Conservation (phyloP, 495 filamentous ascomycete species). For the Apodospora peruviana region DNA sequence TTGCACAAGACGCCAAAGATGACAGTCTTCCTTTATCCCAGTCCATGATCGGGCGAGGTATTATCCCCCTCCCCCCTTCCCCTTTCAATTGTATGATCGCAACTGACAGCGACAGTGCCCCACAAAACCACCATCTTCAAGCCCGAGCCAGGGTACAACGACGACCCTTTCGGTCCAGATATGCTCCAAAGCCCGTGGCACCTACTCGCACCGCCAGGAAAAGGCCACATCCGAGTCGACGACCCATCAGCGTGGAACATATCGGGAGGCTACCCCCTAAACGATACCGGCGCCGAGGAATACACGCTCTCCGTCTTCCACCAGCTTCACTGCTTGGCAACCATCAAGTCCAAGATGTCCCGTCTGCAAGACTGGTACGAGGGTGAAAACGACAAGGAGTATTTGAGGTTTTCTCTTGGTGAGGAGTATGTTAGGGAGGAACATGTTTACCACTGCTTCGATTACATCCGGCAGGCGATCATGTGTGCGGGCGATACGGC, state of each 20-base stretch:
- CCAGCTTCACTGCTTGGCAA: conserved; percentile 16
- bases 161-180: conserved; percentile 8
- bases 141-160: conserved; percentile 3
- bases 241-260: conserved; percentile 3
- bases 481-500: conserved; percentile 10
- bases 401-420: conserved; percentile 4
- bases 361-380: conserved; percentile 10
- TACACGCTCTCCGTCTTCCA: conserved; percentile 16
- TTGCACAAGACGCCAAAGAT: neutral
- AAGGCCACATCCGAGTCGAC: conserved; percentile 10
- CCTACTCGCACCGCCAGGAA: conserved; percentile 4
- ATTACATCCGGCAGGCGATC: conserved; percentile 14
- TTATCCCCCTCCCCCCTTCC: no score
- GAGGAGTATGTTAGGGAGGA: conserved; percentile 7
- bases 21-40: conserved; percentile 1
- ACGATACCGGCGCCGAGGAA: conserved; percentile 5
- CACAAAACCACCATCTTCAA: conserved; percentile 4
- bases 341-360: conserved; percentile 10
- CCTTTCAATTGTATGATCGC: neutral
- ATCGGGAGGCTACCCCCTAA: conserved; percentile 7
- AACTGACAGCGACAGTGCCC: neutral
- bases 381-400: conserved; percentile 10
- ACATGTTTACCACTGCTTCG: conserved; percentile 14
- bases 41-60: conserved; percentile 6
- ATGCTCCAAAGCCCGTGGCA: conserved; percentile 1